Evolutionary conservation across 352 stramenopile genomes (phyloP).

Genomic region (Phytopythium vexans): DNA sequence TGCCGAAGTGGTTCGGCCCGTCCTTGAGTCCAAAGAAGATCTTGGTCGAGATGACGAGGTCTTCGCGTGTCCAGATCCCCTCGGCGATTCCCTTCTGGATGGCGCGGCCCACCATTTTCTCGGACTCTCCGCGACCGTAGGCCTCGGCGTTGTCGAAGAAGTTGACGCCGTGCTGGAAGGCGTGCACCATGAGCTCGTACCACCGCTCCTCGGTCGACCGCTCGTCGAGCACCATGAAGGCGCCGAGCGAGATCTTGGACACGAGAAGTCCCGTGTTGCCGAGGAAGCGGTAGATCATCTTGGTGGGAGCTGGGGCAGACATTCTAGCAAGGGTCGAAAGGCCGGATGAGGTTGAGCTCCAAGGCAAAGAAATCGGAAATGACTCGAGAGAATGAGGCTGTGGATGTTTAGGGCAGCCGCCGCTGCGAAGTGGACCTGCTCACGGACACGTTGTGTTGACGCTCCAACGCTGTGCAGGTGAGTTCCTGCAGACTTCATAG

Average conservation of each 20-base stretch:
- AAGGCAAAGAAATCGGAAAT: no score
- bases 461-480: no score
- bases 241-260: constrained; percentile 29
- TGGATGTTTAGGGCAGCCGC: no score
- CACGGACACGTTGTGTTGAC: no score
- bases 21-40: constrained; percentile 31
- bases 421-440: no score
- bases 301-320: no score
- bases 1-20: constrained; percentile 11
- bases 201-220: constrained; percentile 24
- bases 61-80: constrained; percentile 25
- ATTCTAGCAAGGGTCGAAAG: no score
- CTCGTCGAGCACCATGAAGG: constrained; percentile 19
- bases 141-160: constrained; percentile 46
- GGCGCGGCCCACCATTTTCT: constrained; percentile 31
- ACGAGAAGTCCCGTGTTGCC: constrained; percentile 29
- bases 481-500: no score
- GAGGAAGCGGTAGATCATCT: constrained; percentile 33
- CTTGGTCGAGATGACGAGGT: constrained; percentile 50
- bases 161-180: constrained; percentile 36
- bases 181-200: constrained; percentile 30
- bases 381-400: no score
- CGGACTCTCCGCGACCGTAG: constrained; percentile 27
- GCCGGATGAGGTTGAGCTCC: no score
- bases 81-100: constrained; percentile 36